Base-by-base conservation (phyloP, 495 filamentous ascomycete species). In the Symbiotaphrina buchneri region DNA sequence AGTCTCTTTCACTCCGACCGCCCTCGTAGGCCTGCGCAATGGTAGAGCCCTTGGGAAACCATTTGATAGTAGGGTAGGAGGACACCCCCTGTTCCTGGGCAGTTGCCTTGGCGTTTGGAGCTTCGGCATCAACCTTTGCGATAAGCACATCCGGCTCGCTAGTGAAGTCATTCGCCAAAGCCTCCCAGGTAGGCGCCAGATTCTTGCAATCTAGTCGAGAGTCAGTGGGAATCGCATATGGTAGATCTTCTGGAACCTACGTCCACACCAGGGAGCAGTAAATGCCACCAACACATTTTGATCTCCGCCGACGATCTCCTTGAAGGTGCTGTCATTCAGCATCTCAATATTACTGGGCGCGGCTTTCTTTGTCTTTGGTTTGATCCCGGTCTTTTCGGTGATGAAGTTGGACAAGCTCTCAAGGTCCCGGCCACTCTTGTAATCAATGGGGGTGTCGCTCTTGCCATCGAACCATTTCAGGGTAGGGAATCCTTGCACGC, bases 391-490 rank as follows among this genome's bases (percentile, higher is more conserved):
- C 70, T 95, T 90, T 43, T 91, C 75, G 10, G 67, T 59, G 30
- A 97, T 69, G 54, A 87, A 97, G 18, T 58, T 54, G 20, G 62
- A 58, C 50, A 97, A 56, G 44, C 73, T 78, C 44, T 95, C 87
- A 13, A 95, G 47, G 56, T 97, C 87, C 35, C 87, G 63, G 7
- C 78, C 79, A 35, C 80, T 72, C 30, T 68, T 72, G 55, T 94
- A 95, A 37, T 92, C 78, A 40, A 61, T 64, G 0, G 87, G 83
- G 47, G 61, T 74, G 38, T 85, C 74, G 41, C 76, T 84, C 68
- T 90, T 93, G 35, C 87, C 87, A 55, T 95, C 85, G 48, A 97
- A 97, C 70, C 74, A 97, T 52, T 97, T 97, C 39, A 97, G 54
- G 0, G 87, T 95, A 10, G 87, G 87, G 61, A 95, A 97, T 6